Percentiles rank a stretch among this genome's conserved stretches.
Evolutionary conservation across 345 rosid species (phyloP).

Genomic region (Bruguiera sexangula): DNA sequence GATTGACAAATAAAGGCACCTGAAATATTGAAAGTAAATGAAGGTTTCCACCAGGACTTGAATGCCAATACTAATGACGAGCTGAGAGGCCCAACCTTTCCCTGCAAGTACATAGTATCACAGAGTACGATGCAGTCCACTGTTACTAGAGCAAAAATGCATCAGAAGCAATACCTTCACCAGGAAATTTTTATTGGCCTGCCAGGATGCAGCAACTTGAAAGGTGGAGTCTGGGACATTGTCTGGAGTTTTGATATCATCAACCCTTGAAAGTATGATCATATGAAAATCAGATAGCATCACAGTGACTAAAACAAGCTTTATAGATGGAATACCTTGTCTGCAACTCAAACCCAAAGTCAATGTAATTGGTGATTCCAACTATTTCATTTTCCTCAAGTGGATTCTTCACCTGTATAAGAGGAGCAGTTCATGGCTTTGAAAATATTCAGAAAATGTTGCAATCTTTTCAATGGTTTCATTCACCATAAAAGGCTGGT

Average conservation of each 20-base stretch:
- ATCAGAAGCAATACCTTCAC: constrained; percentile 49
- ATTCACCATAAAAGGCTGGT: neutral
- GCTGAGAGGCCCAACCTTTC: constrained; percentile 75
- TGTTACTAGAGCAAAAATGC: constrained; percentile 10
- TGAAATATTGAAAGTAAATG: constrained; percentile 76
- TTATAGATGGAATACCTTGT: constrained; percentile 49
- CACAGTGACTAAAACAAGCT: neutral
- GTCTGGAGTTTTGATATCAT: constrained; percentile 41
- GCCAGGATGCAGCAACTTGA: constrained; percentile 95
- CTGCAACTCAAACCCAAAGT: constrained; percentile 82
- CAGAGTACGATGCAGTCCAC: neutral
- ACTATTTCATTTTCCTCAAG: constrained; percentile 68
- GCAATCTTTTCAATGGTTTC: neutral
- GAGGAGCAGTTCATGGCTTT: constrained; percentile 16
- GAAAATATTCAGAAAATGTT: constrained; percentile 3
- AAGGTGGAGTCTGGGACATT: constrained; percentile 56
- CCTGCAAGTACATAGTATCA: constrained; percentile 37
- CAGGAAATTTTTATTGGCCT: constrained; percentile 87
- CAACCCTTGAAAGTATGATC: constrained; percentile 43
- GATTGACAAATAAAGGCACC: constrained; percentile 31
- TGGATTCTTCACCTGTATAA: constrained; percentile 80
- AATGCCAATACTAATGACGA: constrained; percentile 71
- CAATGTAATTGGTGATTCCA: constrained; percentile 94
- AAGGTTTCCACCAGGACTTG: constrained; percentile 98
- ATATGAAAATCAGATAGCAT: constrained; percentile 18